Base-by-base conservation (phyloP, 2,329 filamentous ascomycete genomes). In the Byssoonygena ceratinophila region DNA sequence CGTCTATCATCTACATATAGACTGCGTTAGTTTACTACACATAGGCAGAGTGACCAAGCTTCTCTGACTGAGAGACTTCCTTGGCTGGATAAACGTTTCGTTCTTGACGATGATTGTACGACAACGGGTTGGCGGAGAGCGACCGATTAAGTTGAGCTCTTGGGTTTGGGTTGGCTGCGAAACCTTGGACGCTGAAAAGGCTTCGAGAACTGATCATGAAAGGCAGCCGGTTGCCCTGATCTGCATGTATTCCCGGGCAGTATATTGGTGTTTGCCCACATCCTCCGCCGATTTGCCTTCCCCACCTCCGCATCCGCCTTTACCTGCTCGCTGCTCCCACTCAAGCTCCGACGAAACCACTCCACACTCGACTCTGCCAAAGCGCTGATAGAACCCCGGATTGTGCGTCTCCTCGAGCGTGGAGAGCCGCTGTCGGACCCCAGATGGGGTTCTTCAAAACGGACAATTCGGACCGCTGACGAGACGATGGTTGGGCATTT, bases 231-330 rank as follows among this genome's bases (percentile, higher is more conserved):
- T n/a, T n/a, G n/a, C n/a, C n/a, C n/a, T n/a, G n/a, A n/a, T n/a
- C n/a, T n/a, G n/a, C n/a, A n/a, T n/a, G n/a, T n/a, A n/a, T n/a
- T n/a, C n/a, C n/a, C n/a, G n/a, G n/a, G n/a, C n/a, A n/a, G n/a
- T n/a, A 29, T 9, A n/a, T 29, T 20, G 25, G n/a, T 23, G 25
- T 9, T n/a, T 27, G 25, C 43, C 41, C 43, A 32, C 27, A 20
- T 20, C 11, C 43, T 46, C 43, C 43, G 23, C 39, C 12, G 39
- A 7, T 25, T 23, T n/a, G 8, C 39, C 39, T n/a, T n/a, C n/a
- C 43, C 43, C 43, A 46, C 43, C 43, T 34, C 43, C 43, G 27
- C 43, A 46, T 46, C 43, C 43, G 43, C 43, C 29, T 2, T 44
- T 14, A 18, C n/a, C 27, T 34, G 16, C 27, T 46, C 43, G 27